phyloP scores from a whole-genome alignment of 2,329 filamentous ascomycete genomes.

The Colletotrichum gloeosporioides region DNA sequence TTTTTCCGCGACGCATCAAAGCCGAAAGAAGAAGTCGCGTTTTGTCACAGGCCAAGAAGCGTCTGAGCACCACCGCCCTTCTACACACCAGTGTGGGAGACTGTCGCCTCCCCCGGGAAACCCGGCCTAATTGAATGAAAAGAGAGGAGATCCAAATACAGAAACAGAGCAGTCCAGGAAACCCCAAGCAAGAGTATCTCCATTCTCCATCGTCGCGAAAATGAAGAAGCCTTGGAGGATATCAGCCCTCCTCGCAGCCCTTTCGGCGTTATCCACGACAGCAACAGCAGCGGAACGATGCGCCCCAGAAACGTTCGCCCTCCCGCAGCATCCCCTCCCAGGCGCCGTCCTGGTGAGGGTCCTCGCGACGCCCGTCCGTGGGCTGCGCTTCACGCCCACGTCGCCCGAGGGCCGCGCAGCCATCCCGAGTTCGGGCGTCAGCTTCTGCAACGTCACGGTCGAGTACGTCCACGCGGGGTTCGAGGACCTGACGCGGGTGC shows the following conservation, averaged over 20 bases:
- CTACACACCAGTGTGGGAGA: neutral
- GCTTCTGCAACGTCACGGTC: slow-evolving; percentile 30
- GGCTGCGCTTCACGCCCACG: neutral
- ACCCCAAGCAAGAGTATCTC: accelerated
- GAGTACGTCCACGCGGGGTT: slow-evolving; percentile 29
- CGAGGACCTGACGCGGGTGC: slow-evolving; percentile 29
- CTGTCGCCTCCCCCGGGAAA: neutral
- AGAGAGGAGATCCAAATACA: neutral
- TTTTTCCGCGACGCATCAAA: neutral
- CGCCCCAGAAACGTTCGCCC: neutral
- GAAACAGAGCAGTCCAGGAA: neutral
- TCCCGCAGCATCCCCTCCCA: neutral
- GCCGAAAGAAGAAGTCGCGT: neutral
- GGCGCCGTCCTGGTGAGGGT: neutral
- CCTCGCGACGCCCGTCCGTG: neutral
- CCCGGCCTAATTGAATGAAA: neutral
- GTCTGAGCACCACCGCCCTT: neutral
- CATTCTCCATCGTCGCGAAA: neutral
- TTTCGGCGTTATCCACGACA: neutral
- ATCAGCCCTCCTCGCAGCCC: neutral
- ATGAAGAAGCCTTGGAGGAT: neutral
- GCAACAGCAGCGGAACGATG: neutral
- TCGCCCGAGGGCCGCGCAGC: slow-evolving; percentile 17
- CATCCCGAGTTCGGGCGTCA: slow-evolving; percentile 18
- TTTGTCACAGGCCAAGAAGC: neutral